These are phyloP conservation scores for Hymenoscyphus occultus DNA, from an alignment of 2,329 filamentous ascomycete species.

Conservation along the genomic window DNA sequence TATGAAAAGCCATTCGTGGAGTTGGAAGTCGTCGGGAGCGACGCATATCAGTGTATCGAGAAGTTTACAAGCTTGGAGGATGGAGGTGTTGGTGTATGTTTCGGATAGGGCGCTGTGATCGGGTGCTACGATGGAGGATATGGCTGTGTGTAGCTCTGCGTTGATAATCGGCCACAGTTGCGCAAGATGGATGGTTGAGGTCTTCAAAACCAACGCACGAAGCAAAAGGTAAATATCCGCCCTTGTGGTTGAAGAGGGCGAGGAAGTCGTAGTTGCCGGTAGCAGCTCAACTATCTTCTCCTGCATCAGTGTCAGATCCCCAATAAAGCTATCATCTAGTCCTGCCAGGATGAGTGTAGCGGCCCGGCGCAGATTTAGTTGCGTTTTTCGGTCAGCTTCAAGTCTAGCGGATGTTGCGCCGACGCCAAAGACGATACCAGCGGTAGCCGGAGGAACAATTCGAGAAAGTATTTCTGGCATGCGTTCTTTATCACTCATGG, in stretches of 20 bases:
- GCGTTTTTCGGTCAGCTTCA: slow-evolving; percentile 92
- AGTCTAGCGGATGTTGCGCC: slow-evolving; percentile 88
- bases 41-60: slow-evolving; percentile 84
- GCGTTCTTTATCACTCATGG: slow-evolving; percentile 80
- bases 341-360: slow-evolving; percentile 76
- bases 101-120: slow-evolving; percentile 63
- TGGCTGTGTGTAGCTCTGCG: slow-evolving; percentile 74
- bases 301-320: slow-evolving; percentile 69
- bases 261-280: slow-evolving; percentile 78
- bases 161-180: slow-evolving; percentile 89
- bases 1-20: slow-evolving; percentile 97
- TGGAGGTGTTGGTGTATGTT: slow-evolving; percentile 70
- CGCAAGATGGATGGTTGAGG: slow-evolving; percentile 74
- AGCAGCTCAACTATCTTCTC: slow-evolving; percentile 87
- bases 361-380: slow-evolving; percentile 82
- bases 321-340: slow-evolving; percentile 73
- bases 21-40: slow-evolving; percentile 91
- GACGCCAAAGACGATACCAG: slow-evolving; percentile 97
- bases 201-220: slow-evolving; percentile 76
- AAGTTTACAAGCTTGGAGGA: slow-evolving; percentile 91
- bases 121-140: slow-evolving; percentile 69
- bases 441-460: slow-evolving; percentile 80
- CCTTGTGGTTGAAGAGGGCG: slow-evolving; percentile 83
- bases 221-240: slow-evolving; percentile 89
- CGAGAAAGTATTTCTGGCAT: slow-evolving; percentile 77